A percentile compares a stretch with the other conserved stretches of the same genome.
phyloP scores from a whole-genome alignment of 305 asterid genomes.

The Fraxinus greggii region DNA sequence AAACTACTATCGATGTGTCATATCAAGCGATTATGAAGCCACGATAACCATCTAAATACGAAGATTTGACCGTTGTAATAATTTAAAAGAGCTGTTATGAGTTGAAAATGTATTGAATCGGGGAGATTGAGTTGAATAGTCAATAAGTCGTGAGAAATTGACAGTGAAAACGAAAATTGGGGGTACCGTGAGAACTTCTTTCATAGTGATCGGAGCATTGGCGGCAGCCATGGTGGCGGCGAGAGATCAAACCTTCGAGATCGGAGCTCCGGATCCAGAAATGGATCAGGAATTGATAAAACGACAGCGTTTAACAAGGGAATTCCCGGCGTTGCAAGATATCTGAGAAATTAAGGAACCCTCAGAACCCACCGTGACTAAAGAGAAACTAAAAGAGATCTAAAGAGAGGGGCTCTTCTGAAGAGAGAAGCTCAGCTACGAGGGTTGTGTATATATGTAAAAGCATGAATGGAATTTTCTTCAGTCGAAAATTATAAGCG shows the following conservation, averaged over 20 bases:
- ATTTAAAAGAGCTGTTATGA: slow-evolving; percentile 14
- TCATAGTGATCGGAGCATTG: slow-evolving; percentile 67
- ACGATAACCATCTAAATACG: not conserved
- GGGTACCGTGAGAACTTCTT: slow-evolving; percentile 58
- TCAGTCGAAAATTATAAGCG: slow-evolving; percentile 18
- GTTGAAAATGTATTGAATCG: slow-evolving; percentile 12
- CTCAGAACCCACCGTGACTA: slow-evolving; percentile 7
- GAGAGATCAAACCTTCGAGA: slow-evolving; percentile 28
- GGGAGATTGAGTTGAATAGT: slow-evolving; percentile 14
- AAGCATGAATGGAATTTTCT: slow-evolving; percentile 22
- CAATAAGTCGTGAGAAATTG: slow-evolving; percentile 1
- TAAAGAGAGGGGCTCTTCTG: slow-evolving; percentile 5
- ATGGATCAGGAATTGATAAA: slow-evolving; percentile 1
- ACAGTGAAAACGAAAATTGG: slow-evolving; percentile 5
- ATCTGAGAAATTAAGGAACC: not conserved
- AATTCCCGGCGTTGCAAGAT: not conserved
- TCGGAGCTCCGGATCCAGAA: slow-evolving; percentile 40
- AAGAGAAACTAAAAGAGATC: slow-evolving; percentile 10
- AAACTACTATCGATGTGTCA: slow-evolving; percentile 15
- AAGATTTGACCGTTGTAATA: not conserved
- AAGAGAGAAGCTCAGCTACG: slow-evolving; percentile 26
- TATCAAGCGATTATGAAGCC: slow-evolving; percentile 25
- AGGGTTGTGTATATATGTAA: slow-evolving; percentile 5
- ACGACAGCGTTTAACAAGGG: not conserved
- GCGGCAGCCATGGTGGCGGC: slow-evolving; percentile 55